Conservation (phyloP, 345 rosid species). For the Mangifera indica region DNA sequence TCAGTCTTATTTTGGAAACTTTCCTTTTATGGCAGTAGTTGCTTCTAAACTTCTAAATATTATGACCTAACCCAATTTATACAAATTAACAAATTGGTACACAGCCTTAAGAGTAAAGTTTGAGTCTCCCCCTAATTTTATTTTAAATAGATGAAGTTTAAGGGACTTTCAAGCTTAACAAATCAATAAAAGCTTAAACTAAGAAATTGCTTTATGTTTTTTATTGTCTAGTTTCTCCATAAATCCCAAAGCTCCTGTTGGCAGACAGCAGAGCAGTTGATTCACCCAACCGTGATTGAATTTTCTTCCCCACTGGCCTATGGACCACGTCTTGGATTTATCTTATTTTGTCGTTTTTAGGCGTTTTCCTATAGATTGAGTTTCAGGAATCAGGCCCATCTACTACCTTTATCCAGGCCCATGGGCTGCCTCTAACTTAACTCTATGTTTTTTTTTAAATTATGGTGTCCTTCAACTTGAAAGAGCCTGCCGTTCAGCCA, state of each 20-base stretch:
- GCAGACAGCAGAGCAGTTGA: background rate
- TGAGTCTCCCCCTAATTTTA: too few species aligned
- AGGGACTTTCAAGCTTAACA: background rate
- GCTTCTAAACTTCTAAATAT: background rate
- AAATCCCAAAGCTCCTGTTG: too few species aligned
- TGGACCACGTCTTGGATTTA: background rate
- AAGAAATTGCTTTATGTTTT: background rate
- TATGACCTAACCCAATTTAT: background rate
- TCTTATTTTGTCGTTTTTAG: too few species aligned
- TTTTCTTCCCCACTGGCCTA: background rate
- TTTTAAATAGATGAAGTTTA: too few species aligned
- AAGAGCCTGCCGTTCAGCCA: too few species aligned
- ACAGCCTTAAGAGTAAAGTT: background rate
- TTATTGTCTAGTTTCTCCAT: background rate
- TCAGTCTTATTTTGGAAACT: conserved; percentile 10
- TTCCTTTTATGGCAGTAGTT: conserved; percentile 19
- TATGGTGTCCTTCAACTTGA: too few species aligned
- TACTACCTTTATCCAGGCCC: background rate
- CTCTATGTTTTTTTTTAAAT: too few species aligned
- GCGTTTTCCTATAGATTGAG: too few species aligned
- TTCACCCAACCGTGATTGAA: background rate
- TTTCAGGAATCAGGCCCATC: background rate
- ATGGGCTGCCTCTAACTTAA: background rate
- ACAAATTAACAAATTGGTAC: background rate
- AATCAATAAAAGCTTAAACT: too few species aligned